Evolutionary conservation across 1,284 basidiomycete genomes (phyloP).

Genomic region (Ustanciosporium gigantosporum): DNA sequence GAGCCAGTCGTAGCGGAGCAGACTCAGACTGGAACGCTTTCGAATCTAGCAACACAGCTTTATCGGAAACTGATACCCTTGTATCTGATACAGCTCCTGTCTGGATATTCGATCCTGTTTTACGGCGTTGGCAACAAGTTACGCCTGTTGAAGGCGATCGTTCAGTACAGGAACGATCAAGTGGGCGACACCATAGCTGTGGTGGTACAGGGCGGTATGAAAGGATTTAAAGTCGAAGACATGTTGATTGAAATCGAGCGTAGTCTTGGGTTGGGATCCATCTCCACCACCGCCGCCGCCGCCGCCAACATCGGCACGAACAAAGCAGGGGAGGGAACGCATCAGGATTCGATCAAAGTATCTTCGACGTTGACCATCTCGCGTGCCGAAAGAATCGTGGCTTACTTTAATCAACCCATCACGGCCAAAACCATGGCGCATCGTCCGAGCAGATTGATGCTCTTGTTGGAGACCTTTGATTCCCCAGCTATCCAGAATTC

Average conservation of each 20-base stretch:
- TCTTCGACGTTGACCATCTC: conserved; percentile 22
- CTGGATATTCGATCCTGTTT: conserved; percentile 37
- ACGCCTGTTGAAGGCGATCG: conserved; percentile 15
- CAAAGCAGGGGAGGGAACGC: not conserved
- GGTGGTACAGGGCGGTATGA: conserved; percentile 37
- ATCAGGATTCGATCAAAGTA: conserved; percentile 3
- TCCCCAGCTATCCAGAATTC: conserved; percentile 30
- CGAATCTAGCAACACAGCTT: conserved; percentile 18
- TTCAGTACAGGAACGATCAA: conserved; percentile 10
- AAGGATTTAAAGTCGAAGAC: conserved; percentile 42
- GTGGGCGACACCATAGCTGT: conserved; percentile 39
- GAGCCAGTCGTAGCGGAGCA: conserved; percentile 6
- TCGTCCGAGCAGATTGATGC: conserved; percentile 22
- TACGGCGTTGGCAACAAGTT: conserved; percentile 36
- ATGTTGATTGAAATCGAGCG: conserved; percentile 25
- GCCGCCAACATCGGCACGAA: not conserved
- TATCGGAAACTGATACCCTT: conserved; percentile 27
- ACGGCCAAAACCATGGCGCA: not conserved
- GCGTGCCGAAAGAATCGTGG: conserved; percentile 25
- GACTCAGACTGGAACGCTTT: conserved; percentile 7
- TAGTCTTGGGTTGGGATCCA: conserved; percentile 14
- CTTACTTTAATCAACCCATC: conserved; percentile 2
- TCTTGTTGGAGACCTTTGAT: conserved; percentile 35
- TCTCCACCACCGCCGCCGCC: conserved; percentile 2
- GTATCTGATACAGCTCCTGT: conserved; percentile 30